Base-by-base conservation (phyloP, 768 basidiomycete genomes). In the Boletus coccyginus region DNA sequence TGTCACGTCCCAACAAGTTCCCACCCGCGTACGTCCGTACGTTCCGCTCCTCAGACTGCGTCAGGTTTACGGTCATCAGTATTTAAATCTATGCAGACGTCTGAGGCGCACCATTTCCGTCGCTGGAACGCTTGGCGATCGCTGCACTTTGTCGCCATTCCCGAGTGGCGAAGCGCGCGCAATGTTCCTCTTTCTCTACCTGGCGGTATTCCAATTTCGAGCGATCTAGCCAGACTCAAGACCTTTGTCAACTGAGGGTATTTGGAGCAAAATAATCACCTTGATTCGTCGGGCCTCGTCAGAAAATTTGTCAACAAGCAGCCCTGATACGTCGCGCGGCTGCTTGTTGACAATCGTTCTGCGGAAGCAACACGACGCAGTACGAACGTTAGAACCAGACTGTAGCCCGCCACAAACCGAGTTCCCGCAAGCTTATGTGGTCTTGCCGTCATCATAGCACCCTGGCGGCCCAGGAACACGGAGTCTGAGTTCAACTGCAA, bases 381-480 rank as follows among this genome's bases (percentile, higher is more conserved):
- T 14, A 45, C 42, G 2, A 48, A 46, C 49, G 38, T n/a, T n/a
- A n/a, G n/a, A n/a, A n/a, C n/a, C n/a, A n/a, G n/a, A n/a, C n/a
- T n/a, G n/a, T n/a, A n/a, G n/a, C n/a, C 24, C n/a, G 55, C 57
- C 47, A 19, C 53, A 59, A 55, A 57, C 49, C 54, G 53, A 63
- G 58, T 56, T 60, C n/a, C 58, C 54, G 60, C 62, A 53, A 52
- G 50, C 45, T 50, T 52, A 48, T 60, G 56, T 52, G 58, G 54
- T 68, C 58, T 61, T 67, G 66, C 66, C 64, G 66, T n/a, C n/a
- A n/a, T 67, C 58, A 67, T 35, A 41, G 2, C 27, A 44, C 66
- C 66, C 50, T 68, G 66, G 39, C 59, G 59, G n/a, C n/a, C 27
- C 27, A 27, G 27, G 63, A 50, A 50, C 57, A 60, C 60, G 63